Conservation (phyloP, 176 grass and related monocot genomes). For the Eremochloa ophiuroides region DNA sequence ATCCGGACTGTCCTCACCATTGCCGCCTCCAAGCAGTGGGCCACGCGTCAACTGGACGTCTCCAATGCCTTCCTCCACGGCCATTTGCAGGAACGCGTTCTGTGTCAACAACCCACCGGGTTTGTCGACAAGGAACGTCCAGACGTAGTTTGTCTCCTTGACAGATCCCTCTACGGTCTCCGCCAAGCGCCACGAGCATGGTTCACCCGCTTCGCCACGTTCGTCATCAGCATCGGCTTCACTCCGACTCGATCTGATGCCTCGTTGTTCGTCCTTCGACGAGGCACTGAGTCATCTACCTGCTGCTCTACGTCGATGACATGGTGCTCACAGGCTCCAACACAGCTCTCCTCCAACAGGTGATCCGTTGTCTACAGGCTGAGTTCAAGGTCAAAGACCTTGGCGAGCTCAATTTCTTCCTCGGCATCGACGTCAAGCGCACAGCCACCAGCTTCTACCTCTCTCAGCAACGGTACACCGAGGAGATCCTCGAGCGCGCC, state of each 20-base stretch:
- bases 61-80: too few species aligned
- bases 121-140: neutral
- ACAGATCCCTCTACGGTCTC: neutral
- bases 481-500: too few species aligned
- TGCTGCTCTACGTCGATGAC: too few species aligned
- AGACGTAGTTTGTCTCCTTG: neutral
- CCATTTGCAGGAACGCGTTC: too few species aligned
- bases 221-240: neutral
- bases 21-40: too few species aligned
- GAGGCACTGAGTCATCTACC: fast-evolving
- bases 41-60: too few species aligned
- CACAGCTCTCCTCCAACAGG: fast-evolving
- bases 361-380: fast-evolving
- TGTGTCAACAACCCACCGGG: neutral
- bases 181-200: neutral
- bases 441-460: too few species aligned
- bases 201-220: neutral
- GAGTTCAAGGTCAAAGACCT: neutral
- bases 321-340: neutral
- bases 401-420: neutral
- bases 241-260: neutral
- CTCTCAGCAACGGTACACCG: too few species aligned
- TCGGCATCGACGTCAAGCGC: neutral
- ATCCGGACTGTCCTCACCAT: too few species aligned
- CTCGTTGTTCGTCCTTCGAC: neutral